phyloP scores from a whole-genome alignment of 2,329 filamentous ascomycete genomes.

The Neoascochyta sp. region DNA sequence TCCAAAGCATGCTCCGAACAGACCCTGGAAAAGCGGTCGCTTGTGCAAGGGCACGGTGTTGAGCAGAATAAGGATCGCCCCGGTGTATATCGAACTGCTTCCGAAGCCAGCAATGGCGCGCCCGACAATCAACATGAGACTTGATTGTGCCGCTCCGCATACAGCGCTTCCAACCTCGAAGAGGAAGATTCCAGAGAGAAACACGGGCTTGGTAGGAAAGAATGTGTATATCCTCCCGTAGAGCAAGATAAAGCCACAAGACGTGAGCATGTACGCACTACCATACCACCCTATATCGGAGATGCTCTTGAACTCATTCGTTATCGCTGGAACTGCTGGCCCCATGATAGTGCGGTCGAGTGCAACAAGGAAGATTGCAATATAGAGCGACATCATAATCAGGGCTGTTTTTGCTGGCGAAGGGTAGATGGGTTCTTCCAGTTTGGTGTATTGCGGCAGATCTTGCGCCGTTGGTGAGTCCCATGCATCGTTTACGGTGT shows the following conservation, averaged over 20 bases:
- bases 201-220: constrained; percentile 49
- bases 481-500: too few species aligned
- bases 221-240: constrained; percentile 48
- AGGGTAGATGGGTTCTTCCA: constrained; percentile 14
- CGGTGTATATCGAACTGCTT: constrained; percentile 32
- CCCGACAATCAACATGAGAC: constrained; percentile 29
- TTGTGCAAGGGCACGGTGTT: constrained; percentile 40
- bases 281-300: constrained; percentile 46
- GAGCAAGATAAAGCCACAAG: constrained; percentile 41
- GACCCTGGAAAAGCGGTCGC: constrained; percentile 40
- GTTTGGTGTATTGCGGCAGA: neutral
- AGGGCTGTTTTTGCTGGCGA: constrained; percentile 22
- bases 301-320: constrained; percentile 43
- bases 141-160: constrained; percentile 45
- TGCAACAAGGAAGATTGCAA: constrained; percentile 33
- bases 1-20: constrained; percentile 40
- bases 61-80: constrained; percentile 33
- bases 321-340: constrained; percentile 47
- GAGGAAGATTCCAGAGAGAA: constrained; percentile 46
- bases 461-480: too few species aligned
- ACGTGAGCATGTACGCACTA: constrained; percentile 39
- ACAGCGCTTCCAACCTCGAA: constrained; percentile 53
- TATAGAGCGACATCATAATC: constrained; percentile 31
- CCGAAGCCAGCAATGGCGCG: constrained; percentile 31
- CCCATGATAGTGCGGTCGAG: constrained; percentile 46